Conservation (phyloP, 305 asterid species). For the Fraxinus sp. region DNA sequence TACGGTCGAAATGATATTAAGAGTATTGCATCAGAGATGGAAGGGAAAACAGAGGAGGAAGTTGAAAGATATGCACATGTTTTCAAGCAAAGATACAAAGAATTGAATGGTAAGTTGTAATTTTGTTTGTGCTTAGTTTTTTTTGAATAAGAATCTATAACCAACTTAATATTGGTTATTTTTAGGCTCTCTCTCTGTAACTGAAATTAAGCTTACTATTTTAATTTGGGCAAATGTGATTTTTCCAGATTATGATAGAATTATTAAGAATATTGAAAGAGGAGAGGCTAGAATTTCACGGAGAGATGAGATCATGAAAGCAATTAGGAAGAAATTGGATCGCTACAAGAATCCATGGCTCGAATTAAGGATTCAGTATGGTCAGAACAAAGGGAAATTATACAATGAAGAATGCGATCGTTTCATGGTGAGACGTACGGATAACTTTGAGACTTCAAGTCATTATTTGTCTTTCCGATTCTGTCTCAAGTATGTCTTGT, state of each 20-base stretch:
- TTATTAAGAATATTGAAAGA: slow-evolving; percentile 89
- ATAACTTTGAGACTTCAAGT: not conserved
- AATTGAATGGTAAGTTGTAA: slow-evolving; percentile 69
- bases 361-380: slow-evolving; percentile 93
- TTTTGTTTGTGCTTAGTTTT: not conserved
- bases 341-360: slow-evolving; percentile 99
- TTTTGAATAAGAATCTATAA: not conserved
- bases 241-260: slow-evolving; percentile 86
- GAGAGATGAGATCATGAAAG: slow-evolving; percentile 98
- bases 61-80: slow-evolving; percentile 89
- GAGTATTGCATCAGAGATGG: slow-evolving; percentile 93
- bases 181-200: not conserved
- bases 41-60: slow-evolving; percentile 92
- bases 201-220: slow-evolving; percentile 7
- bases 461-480: not conserved
- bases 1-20: slow-evolving; percentile 81
- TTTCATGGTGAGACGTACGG: slow-evolving; percentile 66
- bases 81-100: slow-evolving; percentile 93
- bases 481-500: not conserved
- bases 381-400: slow-evolving; percentile 98
- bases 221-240: slow-evolving; percentile 6
- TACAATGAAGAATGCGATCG: slow-evolving; percentile 99
- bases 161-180: not conserved
- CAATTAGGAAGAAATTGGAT: slow-evolving; percentile 91
- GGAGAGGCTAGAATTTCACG: slow-evolving; percentile 98